A percentile compares a stretch with the other conserved stretches of the same genome.
Conservation (phyloP, 73 alveolate species). For the Blepharisma japonicum region DNA sequence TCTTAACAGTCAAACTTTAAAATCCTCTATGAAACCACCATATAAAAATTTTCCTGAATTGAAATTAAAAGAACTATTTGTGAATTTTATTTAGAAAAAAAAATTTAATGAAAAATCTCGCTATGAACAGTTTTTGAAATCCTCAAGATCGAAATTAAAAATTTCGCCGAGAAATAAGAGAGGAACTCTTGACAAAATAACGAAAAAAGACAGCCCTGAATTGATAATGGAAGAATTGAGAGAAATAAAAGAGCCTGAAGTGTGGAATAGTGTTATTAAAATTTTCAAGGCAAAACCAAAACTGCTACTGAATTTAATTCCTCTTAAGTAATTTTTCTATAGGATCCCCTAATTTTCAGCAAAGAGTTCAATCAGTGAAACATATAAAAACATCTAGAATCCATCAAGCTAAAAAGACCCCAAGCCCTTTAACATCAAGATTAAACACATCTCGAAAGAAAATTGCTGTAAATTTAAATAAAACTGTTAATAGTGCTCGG, state of each 20-base stretch:
- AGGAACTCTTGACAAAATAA: neutral
- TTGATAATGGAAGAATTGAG: neutral
- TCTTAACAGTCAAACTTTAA: too few species aligned
- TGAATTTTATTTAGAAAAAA: too few species aligned
- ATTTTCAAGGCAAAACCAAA: neutral
- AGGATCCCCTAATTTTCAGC: neutral
- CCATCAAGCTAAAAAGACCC: neutral
- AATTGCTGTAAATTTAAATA: neutral
- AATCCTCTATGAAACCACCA: too few species aligned
- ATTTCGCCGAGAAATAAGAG: neutral
- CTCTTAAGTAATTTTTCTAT: slow-evolving; percentile 1
- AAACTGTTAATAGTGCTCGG: neutral
- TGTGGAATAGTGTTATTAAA: neutral
- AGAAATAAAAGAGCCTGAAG: neutral
- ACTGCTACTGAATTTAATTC: neutral
- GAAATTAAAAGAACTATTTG: too few species aligned
- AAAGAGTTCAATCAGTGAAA: too few species aligned
- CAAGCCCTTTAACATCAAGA: neutral
- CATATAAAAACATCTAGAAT: too few species aligned
- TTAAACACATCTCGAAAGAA: neutral
- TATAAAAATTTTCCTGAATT: too few species aligned
- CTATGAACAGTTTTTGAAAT: too few species aligned
- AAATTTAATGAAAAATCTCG: too few species aligned
- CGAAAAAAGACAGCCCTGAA: neutral
- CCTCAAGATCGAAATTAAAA: too few species aligned